Base-by-base conservation (phyloP, 371 early-diverging fungal genomes). In the Apophysomyces ossiformis region DNA sequence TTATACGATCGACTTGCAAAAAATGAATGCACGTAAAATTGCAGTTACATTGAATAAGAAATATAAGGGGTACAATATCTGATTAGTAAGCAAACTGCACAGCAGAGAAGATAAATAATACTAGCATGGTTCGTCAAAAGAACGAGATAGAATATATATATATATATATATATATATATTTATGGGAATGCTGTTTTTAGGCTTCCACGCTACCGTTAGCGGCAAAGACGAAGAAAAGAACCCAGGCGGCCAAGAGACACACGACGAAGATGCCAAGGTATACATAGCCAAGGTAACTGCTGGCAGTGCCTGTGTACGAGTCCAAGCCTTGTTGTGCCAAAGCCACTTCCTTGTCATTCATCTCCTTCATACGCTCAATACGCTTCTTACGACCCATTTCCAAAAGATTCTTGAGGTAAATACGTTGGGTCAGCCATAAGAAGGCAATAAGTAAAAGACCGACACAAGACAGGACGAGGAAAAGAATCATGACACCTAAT, bases 171-270 rank as follows among this genome's bases (percentile, higher is more conserved):
- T n/a, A 58, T 58, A n/a, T 37, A 37, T 58, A 58, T 58, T 58
- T 37, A 36, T 9, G 21, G 46, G 32, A 18, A 45, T 50, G 54
- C 13, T 6, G 41, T 13, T 66, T 66, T 57, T 69, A 72, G 16
- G 37, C 60, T 11, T 57, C 56, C 7, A 63, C 64, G 12, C 61
- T 59, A 32, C 76, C 71, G 44, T 63, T 67, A 26, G 69, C 71
- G 35, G 79, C 73, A 47, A 71, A 82, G 38, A 82, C 82, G 69
- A 78, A 78, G 73, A 82, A 82, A 7, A 82, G 64, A 5, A 82
- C 79, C 82, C 82, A 82, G 16, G 82, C 82, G 15, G 57, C 60
- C 7, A 82, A 26, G 35, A 73, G 46, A 39, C 66, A 68, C 41
- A 69, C 62, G 35, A 69, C 18, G 47, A 74, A 78, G 21, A 67